These are phyloP conservation scores for Dissophora ornata DNA, from an alignment of 192 early-diverging fungal genomes.

Conservation along the genomic window DNA sequence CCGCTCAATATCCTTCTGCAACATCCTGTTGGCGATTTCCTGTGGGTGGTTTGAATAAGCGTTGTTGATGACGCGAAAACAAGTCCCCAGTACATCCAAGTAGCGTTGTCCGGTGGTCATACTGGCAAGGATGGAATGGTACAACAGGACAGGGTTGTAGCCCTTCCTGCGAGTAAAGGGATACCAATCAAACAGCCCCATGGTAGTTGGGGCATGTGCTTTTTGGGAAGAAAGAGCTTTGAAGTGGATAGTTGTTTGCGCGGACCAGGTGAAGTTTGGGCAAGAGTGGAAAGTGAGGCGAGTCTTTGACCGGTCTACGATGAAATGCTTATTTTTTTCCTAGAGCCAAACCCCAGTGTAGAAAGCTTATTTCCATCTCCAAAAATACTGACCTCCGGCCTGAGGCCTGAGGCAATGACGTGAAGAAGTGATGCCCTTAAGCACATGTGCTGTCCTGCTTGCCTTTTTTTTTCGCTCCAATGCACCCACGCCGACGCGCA, in stretches of 20 bases:
- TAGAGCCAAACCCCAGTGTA: too few relatives aligned
- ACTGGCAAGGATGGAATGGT: neutral
- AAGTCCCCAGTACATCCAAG: neutral
- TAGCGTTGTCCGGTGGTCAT: neutral
- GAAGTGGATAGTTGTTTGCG: neutral
- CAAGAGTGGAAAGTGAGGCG: neutral
- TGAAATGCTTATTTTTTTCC: too few relatives aligned
- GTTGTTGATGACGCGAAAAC: constrained; percentile 1
- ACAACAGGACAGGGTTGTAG: neutral
- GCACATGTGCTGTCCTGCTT: too few relatives aligned
- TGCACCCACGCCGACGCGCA: constrained; percentile 3
- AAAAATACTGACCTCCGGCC: too few relatives aligned
- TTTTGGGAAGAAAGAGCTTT: neutral
- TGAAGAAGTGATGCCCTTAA: constrained; percentile 9
- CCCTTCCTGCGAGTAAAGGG: constrained; percentile 12
- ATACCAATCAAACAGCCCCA: neutral
- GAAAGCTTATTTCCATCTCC: too few relatives aligned
- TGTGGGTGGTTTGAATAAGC: neutral
- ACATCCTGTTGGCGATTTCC: neutral
- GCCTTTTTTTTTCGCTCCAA: neutral
- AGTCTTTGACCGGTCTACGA: too few relatives aligned
- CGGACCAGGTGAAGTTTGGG: neutral
- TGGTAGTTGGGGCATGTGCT: neutral
- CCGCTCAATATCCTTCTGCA: constrained; percentile 8
- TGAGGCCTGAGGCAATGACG: constrained; percentile 10